Base-by-base conservation (phyloP, 2,329 filamentous ascomycete genomes). In the Beauveria pseudobassiana region DNA sequence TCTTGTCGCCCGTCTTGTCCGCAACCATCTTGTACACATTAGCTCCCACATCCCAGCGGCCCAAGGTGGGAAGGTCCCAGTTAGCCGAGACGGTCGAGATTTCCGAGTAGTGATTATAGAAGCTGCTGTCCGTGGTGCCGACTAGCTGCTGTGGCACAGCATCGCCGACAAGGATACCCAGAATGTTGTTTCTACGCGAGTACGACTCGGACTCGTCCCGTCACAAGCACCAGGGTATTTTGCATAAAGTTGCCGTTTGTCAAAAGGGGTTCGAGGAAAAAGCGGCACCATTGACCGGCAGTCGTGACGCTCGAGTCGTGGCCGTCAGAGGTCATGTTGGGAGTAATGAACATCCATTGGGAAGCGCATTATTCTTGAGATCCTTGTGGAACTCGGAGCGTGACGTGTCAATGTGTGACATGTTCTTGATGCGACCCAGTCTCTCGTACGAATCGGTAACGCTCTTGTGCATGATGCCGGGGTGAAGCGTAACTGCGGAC, bases 401-500 rank as follows among this genome's bases (percentile, higher is more conserved):
- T 1, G 79, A 86, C 1, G 69, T 69, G 42, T 76, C 70, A 10
- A 69, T 65, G 63, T 75, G 64, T 40, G 73, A 75, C 63, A 90
- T 77, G 75, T 91, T 92, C 80, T 93, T 93, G 74, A 90, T 87
- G 69, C 85, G 80, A 6, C 82, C 79, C 0, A 90, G 78, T 24
- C 89, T 85, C 22, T 84, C 78, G 22, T 78, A 72, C 51, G 80
- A 81, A 56, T 80, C 76, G 63, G 87, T 81, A 56, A 89, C 80
- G 45, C 82, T 84, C 71, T 91, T 82, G 74, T 84, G 90, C 61
- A 88, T 77, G 61, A 93, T 76, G 18, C 80, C 75, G 52, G 83
- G 78, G 73, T 93, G n/a, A n/a, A n/a, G n/a, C 91, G 76, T 93
- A 90, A 76, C 93, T 93, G 69, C 91, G 86, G 7, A 93, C 89